A percentile compares a stretch with the other conserved stretches of the same genome.
Evolutionary conservation across 2,329 filamentous ascomycete species (phyloP).

Genomic region (Phyllosticta citrichinensis): DNA sequence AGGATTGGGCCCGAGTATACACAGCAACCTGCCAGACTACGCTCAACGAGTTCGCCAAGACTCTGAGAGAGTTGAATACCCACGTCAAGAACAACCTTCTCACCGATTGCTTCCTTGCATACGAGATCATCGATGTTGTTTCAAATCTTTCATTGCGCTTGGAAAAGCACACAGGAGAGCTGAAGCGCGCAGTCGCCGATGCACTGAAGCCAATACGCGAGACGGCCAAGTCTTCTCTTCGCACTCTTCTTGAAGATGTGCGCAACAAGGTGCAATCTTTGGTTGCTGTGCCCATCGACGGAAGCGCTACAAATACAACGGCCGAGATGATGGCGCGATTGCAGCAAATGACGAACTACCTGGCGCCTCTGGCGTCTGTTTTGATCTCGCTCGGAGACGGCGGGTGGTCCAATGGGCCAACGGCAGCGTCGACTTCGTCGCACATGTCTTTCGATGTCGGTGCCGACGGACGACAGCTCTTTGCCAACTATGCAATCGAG

Average conservation of each 20-base stretch:
- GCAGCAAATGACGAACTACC: constrained; percentile 77
- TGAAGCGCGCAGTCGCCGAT: constrained; percentile 74
- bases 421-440: constrained; percentile 50
- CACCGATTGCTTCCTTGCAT: constrained; percentile 90
- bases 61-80: constrained; percentile 76
- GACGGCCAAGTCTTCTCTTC: constrained; percentile 78
- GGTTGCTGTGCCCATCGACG: constrained; percentile 64
- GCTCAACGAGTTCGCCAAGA: constrained; percentile 73
- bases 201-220: constrained; percentile 83
- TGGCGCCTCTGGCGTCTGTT: constrained; percentile 77
- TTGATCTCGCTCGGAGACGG: constrained; percentile 88
- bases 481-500: constrained; percentile 82
- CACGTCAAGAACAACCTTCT: constrained; percentile 79
- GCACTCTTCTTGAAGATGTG: constrained; percentile 75
- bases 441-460: constrained; percentile 75
- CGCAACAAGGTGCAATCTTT: constrained; percentile 57
- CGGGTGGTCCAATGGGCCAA: constrained; percentile 56
- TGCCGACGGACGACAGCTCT: constrained; percentile 77
- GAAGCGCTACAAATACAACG: constrained; percentile 66
- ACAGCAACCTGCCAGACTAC: constrained; percentile 68
- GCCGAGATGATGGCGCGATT: constrained; percentile 78
- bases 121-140: constrained; percentile 88
- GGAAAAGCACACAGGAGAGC: constrained; percentile 72
- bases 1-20: constrained; percentile 74
- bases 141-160: constrained; percentile 68